Conservation (phyloP, 169 alveolate genomes). For the Plasmodium vivax region DNA sequence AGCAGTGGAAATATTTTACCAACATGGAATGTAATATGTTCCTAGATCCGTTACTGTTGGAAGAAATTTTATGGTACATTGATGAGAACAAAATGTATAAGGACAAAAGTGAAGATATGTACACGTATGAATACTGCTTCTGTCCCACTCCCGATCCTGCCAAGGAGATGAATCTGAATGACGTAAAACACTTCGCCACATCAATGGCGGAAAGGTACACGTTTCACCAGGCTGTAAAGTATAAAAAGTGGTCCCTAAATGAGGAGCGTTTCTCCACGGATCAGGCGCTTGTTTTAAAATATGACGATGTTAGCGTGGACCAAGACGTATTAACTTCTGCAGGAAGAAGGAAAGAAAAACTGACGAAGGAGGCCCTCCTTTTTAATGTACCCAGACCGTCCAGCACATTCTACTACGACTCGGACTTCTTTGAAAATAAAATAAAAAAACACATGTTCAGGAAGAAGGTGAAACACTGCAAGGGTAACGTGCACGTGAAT, state of each 20-base stretch:
- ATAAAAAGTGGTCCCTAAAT: conserved; percentile 43
- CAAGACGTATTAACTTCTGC: neutral
- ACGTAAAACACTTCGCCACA: conserved; percentile 37
- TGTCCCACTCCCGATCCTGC: conserved; percentile 74
- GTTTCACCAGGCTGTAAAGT: conserved; percentile 10
- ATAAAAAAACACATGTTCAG: conserved; percentile 27
- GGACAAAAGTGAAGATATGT: conserved; percentile 45
- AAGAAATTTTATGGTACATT: conserved; percentile 69
- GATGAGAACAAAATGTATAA: conserved; percentile 72
- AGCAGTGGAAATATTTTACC: conserved; percentile 59
- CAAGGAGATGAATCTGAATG: conserved; percentile 39
- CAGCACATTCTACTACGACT: conserved; percentile 38
- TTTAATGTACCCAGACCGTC: conserved; percentile 67
- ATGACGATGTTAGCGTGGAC: conserved; percentile 26
- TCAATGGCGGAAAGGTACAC: conserved; percentile 67
- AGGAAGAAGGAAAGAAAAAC: neutral
- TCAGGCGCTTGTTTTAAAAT: conserved; percentile 22
- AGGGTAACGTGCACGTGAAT: neutral
- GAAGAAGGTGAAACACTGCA: neutral
- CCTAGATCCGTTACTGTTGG: conserved; percentile 53
- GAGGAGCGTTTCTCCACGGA: neutral
- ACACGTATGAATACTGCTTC: conserved; percentile 59
- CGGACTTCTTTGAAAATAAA: conserved; percentile 44
- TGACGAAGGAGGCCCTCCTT: conserved; percentile 31
- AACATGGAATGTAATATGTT: conserved; percentile 65